Conservation (phyloP, 331 rosid species). For the Spiraea crenata region DNA sequence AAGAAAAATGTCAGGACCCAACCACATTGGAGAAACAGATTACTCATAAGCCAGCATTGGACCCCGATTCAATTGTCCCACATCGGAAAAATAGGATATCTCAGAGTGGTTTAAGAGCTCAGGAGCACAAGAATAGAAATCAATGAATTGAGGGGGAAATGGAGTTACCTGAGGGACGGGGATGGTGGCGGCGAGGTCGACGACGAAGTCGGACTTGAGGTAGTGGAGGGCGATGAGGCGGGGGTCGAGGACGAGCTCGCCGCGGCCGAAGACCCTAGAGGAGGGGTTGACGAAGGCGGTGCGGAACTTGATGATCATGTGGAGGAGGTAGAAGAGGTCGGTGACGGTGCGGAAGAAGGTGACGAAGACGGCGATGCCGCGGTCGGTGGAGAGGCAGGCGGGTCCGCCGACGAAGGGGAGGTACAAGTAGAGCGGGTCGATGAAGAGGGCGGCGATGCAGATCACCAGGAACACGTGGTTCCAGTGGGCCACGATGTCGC, state of each 20-base stretch:
- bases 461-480: conserved; percentile 73
- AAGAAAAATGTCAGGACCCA: too few species aligned
- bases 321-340: conserved; percentile 72
- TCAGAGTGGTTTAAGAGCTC: too few species aligned
- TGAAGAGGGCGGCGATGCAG: conserved; percentile 66
- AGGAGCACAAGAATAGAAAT: too few species aligned
- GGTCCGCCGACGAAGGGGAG: conserved; percentile 71
- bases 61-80: too few species aligned
- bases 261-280: conserved; percentile 83
- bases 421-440: conserved; percentile 83
- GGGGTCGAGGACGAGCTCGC: conserved; percentile 78
- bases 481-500: conserved; percentile 78
- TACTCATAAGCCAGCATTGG: too few species aligned
- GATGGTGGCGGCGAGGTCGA: conserved; percentile 84
- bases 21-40: too few species aligned
- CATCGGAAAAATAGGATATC: too few species aligned
- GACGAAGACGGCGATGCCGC: conserved; percentile 33
- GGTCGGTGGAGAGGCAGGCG: conserved; percentile 55
- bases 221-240: conserved; percentile 62
- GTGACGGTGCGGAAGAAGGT: conserved; percentile 59
- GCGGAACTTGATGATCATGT: conserved; percentile 77
- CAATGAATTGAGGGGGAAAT: background rate
- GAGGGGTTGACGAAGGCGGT: conserved; percentile 83
- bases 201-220: conserved; percentile 66
- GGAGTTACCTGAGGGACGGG: conserved; percentile 70